phyloP scores from a whole-genome alignment of 2,329 filamentous ascomycete species.

The Colletotrichum sp. region DNA sequence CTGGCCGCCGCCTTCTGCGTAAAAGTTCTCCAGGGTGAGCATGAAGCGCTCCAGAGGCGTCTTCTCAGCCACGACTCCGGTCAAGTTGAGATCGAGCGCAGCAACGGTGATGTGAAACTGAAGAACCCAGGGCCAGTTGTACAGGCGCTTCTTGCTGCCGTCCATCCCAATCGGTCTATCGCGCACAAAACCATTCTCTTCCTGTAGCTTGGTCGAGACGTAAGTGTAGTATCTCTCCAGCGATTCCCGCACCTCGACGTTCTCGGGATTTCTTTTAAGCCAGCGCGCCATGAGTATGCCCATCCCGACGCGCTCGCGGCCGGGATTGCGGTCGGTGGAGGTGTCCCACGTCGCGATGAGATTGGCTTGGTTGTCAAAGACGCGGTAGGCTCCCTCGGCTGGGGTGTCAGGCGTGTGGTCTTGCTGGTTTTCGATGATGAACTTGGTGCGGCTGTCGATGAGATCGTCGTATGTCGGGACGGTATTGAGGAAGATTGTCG shows the following conservation, averaged over 20 bases:
- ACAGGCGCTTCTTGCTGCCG: neutral
- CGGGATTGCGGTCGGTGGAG: constrained; percentile 2
- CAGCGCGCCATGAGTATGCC: constrained; percentile 7
- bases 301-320: constrained; percentile 19
- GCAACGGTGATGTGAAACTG: constrained; percentile 11
- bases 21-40: constrained; percentile 1
- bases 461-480: neutral
- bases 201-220: constrained; percentile 8
- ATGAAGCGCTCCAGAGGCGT: neutral
- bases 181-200: neutral
- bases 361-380: constrained; percentile 14
- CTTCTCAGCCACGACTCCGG: neutral
- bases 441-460: neutral
- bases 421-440: constrained; percentile 17
- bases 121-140: constrained; percentile 14
- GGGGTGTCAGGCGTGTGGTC: neutral
- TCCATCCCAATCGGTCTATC: neutral
- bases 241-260: neutral
- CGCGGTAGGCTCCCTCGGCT: neutral
- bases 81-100: neutral
- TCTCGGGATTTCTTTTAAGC: neutral
- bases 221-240: neutral
- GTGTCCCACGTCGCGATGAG: neutral
- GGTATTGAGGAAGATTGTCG: neutral
- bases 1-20: neutral